These are phyloP conservation scores for Mikania micrantha DNA, from an alignment of 129 eudicot genomes.

Conservation along the genomic window DNA sequence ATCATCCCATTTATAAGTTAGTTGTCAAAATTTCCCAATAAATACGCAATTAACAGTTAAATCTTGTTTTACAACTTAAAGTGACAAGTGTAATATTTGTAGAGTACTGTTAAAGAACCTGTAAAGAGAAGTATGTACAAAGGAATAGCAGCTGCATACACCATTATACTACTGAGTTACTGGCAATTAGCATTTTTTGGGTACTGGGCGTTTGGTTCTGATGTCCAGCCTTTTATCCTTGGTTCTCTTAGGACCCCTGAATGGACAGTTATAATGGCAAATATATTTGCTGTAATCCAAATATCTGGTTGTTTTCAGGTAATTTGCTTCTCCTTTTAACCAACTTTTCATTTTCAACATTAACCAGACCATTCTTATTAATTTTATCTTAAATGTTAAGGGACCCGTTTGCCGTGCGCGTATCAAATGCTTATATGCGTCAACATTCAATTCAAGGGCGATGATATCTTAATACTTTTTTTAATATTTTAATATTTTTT, in stretches of 20 bases:
- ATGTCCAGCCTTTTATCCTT: conserved; percentile 45
- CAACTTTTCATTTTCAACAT: neutral
- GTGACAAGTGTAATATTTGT: neutral
- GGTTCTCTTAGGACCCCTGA: conserved; percentile 41
- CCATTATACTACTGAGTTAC: conserved; percentile 35
- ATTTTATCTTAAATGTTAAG: too few relatives aligned
- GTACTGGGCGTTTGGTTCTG: conserved; percentile 48
- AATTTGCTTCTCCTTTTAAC: neutral
- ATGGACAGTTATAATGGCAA: conserved; percentile 52
- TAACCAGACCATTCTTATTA: neutral
- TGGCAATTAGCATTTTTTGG: conserved; percentile 53
- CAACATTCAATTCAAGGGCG: too few relatives aligned
- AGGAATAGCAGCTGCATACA: conserved; percentile 53
- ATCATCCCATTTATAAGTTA: neutral
- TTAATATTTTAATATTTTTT: too few relatives aligned
- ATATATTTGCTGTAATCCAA: conserved; percentile 51
- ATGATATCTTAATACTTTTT: too few relatives aligned
- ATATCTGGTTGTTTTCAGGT: conserved; percentile 59
- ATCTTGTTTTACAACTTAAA: conserved; percentile 1
- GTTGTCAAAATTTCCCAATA: neutral
- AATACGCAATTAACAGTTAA: neutral
- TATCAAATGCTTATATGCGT: too few relatives aligned
- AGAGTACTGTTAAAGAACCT: conserved; percentile 49
- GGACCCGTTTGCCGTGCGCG: too few relatives aligned
- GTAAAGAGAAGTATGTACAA: conserved; percentile 48